Base-by-base conservation (phyloP, 2,329 filamentous ascomycete genomes). In the Colletotrichum somersetense region DNA sequence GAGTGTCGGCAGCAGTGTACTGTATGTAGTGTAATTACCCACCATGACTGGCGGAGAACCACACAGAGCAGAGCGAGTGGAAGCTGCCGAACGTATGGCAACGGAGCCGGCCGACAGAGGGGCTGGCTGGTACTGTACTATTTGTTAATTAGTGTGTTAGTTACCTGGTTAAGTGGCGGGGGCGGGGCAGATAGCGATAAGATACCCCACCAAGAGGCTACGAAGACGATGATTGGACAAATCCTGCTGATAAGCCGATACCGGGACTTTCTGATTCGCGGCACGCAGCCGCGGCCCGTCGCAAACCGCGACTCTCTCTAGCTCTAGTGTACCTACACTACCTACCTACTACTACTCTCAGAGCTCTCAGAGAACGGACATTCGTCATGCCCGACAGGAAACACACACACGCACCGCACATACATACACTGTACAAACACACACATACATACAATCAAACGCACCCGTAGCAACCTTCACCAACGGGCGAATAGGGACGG, bases 61-160 rank as follows among this genome's bases (percentile, higher is more conserved):
- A 48, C 35, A 46, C 23, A 46, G 35, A 10, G 11, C 35, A 42
- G 35, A 44, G 69, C 40, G n/a, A 33, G 69, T 72, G 70, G 70
- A 65, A 72, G 53, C 53, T 68, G 57, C 70, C 70, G 70, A 69
- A 46, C 52, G 42, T 4, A 50, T 26, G 66, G 59, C 46, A 52
- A 56, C 70, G 70, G 70, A 72, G 70, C 70, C 70, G 66, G 70
- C 70, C 70, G 70, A 72, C 48, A 61, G 66, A 69, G 66, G 53
- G 53, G 53, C 65, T 3, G 38, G 58, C 48, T 61, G 33, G 3
- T n/a, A 55, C 65, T 46, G 44, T 42, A 16, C 40, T 16, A 6
- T 0, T 5, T 42, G 5, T 40, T 30, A 30, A 4, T 14, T 20
- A 35, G 16, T 11, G 8, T 35, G 52, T 12, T 33, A 11, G 4